phyloP scores from a whole-genome alignment of 2,329 filamentous ascomycete genomes.

The Eutypella sp. region DNA sequence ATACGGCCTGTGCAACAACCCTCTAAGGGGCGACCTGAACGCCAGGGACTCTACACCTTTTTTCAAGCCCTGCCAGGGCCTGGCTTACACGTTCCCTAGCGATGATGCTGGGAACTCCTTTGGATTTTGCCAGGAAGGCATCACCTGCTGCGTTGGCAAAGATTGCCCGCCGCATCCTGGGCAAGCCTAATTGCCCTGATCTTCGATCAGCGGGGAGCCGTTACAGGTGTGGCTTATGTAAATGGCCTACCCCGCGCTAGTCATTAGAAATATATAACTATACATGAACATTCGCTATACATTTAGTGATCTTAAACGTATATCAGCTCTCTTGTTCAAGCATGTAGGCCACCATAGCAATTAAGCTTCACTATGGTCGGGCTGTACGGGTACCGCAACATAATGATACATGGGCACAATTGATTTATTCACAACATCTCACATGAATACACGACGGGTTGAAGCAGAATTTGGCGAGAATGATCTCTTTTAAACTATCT shows the following conservation, averaged over 20 bases:
- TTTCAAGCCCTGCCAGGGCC: conserved; percentile 16
- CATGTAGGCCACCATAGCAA: no score
- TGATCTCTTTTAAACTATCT: no score
- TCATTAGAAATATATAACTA: no score
- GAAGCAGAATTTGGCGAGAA: no score
- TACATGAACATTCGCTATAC: no score
- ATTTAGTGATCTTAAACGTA: no score
- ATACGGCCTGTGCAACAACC: conserved; percentile 13
- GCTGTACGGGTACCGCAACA: no score
- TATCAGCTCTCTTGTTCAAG: no score
- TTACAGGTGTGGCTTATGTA: not conserved
- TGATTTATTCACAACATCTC: not conserved
- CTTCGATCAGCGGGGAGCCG: not conserved
- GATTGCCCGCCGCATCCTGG: conserved; percentile 3
- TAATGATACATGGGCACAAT: not conserved
- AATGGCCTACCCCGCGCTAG: no score
- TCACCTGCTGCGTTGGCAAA: conserved; percentile 10
- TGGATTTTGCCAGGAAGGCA: conserved; percentile 12
- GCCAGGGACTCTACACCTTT: conserved; percentile 5
- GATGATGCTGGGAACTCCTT: conserved; percentile 13
- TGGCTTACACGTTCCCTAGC: conserved; percentile 16
- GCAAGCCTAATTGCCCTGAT: not conserved
- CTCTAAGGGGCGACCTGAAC: conserved; percentile 3
- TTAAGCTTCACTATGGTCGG: no score
- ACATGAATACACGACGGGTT: no score